Conservation (phyloP, 352 stramenopile genomes). For the Globisporangium rhizosaccharum region DNA sequence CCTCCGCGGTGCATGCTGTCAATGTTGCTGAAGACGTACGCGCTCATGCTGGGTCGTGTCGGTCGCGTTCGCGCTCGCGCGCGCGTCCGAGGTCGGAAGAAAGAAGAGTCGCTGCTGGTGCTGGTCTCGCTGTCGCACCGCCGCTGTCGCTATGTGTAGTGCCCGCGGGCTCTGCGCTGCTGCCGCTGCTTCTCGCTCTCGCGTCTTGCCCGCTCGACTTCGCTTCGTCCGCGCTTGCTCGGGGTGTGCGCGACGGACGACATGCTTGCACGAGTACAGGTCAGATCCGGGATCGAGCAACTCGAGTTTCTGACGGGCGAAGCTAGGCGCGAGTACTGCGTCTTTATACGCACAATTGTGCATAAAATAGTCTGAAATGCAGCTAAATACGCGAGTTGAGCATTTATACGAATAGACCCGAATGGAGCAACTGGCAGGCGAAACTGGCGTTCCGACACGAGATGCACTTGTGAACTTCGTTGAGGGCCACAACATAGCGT, state of each 20-base stretch:
- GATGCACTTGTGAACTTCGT: neutral
- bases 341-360: too few species aligned
- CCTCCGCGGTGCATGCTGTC: slow-evolving; percentile 1
- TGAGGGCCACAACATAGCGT: neutral
- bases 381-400: too few species aligned
- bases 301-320: neutral
- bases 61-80: neutral
- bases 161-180: neutral
- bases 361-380: too few species aligned
- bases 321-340: neutral
- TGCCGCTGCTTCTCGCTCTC: neutral
- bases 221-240: neutral
- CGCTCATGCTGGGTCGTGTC: slow-evolving; percentile 9
- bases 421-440: neutral
- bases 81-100: slow-evolving; percentile 11
- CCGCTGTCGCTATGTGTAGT: neutral
- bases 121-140: neutral
- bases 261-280: slow-evolving; percentile 1
- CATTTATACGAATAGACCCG: neutral
- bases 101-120: slow-evolving; percentile 9
- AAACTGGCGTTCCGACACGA: neutral
- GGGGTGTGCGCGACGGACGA: slow-evolving; percentile 9
- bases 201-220: slow-evolving; percentile 1
- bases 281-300: neutral
- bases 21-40: slow-evolving; percentile 18